Evolutionary conservation across 257 asterid genomes (phyloP).

Genomic region (Solanum commersonii): DNA sequence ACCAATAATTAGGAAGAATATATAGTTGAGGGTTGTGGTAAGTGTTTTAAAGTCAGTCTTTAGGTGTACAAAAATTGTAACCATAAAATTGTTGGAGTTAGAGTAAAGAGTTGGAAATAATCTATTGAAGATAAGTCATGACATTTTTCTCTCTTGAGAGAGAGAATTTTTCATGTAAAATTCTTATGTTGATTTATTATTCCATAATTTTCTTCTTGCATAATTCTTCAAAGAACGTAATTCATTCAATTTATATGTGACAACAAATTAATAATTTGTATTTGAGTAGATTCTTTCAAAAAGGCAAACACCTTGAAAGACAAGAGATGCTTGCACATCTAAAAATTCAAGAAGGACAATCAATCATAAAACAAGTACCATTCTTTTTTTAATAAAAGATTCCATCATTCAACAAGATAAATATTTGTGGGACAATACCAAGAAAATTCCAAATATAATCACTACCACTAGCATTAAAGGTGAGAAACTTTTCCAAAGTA

Average conservation of each 20-base stretch:
- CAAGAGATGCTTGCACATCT: neutral
- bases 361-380: too few species aligned
- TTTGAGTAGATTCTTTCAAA: neutral
- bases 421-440: too few species aligned
- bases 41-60: too few species aligned
- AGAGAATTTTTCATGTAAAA: neutral
- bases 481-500: too few species aligned
- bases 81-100: too few species aligned
- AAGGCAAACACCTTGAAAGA: neutral
- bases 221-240: neutral
- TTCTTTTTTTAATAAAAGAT: too few species aligned
- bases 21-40: neutral
- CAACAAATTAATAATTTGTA: neutral
- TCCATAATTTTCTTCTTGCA: neutral
- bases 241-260: neutral
- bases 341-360: too few species aligned
- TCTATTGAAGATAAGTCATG: neutral
- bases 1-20: neutral
- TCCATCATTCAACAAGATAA: too few species aligned
- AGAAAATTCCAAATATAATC: too few species aligned
- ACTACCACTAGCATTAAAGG: too few species aligned
- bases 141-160: too few species aligned
- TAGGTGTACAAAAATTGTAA: neutral
- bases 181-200: too few species aligned
- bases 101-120: neutral